phyloP scores from a whole-genome alignment of 257 asterid genomes.

The Asclepias syriaca region DNA sequence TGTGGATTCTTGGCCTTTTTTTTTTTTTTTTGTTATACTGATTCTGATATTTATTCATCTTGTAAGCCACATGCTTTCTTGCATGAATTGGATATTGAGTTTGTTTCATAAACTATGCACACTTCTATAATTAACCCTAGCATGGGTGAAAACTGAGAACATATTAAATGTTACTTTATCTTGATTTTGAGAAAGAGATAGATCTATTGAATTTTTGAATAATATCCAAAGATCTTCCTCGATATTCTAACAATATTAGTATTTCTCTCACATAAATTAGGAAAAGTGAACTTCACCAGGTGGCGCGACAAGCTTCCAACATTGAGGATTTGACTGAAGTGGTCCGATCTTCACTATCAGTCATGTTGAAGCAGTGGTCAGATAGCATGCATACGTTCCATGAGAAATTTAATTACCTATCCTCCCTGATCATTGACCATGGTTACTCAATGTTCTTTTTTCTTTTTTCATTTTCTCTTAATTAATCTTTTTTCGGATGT shows the following conservation, averaged over 20 bases:
- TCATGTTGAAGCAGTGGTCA: conserved; percentile 94
- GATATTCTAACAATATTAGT: conserved; percentile 1
- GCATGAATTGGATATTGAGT: background rate
- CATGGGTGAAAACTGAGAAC: background rate
- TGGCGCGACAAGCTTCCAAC: conserved; percentile 93
- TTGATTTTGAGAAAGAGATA: conserved; percentile 3
- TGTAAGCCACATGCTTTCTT: background rate
- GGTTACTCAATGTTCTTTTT: conserved; percentile 40
- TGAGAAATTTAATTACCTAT: conserved; percentile 68
- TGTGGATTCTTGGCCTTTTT: background rate
- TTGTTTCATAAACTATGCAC: background rate
- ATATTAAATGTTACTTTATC: background rate
- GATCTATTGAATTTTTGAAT: background rate
- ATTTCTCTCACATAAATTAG: conserved; percentile 30
- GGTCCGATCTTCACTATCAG: conserved; percentile 54
- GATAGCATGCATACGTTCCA: conserved; percentile 73
- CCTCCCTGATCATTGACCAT: conserved; percentile 74
- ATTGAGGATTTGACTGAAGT: conserved; percentile 84
- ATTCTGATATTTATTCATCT: background rate
- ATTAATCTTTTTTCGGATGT: conserved; percentile 19
- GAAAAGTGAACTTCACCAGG: conserved; percentile 94
- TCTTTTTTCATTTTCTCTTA: conserved; percentile 14
- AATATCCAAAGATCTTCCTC: background rate
- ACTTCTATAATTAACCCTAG: background rate
- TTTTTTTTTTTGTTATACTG: background rate